Evolutionary conservation across 2,329 filamentous ascomycete species (phyloP), one percentile per base, ranked within the genome.

Genomic region (Fusarium redolens): DNA sequence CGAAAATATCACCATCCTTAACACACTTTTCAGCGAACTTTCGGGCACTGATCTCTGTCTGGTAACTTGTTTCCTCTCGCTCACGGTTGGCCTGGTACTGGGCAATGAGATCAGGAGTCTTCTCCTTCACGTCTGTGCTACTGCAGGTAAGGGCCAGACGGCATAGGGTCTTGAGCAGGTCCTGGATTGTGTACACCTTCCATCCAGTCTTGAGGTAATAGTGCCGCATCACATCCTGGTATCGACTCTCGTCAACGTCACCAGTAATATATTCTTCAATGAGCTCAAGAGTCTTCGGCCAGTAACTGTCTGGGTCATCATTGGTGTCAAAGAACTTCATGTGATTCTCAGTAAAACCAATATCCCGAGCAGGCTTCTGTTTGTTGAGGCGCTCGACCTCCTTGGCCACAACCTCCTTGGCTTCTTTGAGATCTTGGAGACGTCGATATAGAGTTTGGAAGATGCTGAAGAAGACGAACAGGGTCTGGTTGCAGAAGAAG

Each of bases 401-500:
- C 75, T 91, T 89, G 52, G 89, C 86, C 14, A 97, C 95, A 48
- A 91, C 89, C 6, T 89, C 87, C 76, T 93, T 92, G 78, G 92
- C 92, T 65, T 92, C 87, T 84, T 98, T 98, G 81, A 98, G 90
- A 68, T 93, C 92, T 71, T 92, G 86, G 18, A 99, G 87, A 44
- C 96, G 91, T 77, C 91, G 90, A 83, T 97, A 98, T 9, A 99
- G 86, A n/a, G 92, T 93, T 79, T 97, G 91, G 81, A 99, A 96
- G 69, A 97, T 92, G 75, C 92, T 93, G 85, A 99, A 93, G 86
- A 99, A 98, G 82, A 96, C 95, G 80, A 95, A 97, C 67, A 99
- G 92, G 7, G 92, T 94, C 77, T 94, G 90, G 81, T 98, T 98
- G 80, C 92, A 92, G 84, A 97, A 99, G 80, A 98, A 90, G 79